Evolutionary conservation across 495 filamentous ascomycete species (phyloP), one percentile per base, ranked within the genome.

Genomic region (Daldinia loculata): DNA sequence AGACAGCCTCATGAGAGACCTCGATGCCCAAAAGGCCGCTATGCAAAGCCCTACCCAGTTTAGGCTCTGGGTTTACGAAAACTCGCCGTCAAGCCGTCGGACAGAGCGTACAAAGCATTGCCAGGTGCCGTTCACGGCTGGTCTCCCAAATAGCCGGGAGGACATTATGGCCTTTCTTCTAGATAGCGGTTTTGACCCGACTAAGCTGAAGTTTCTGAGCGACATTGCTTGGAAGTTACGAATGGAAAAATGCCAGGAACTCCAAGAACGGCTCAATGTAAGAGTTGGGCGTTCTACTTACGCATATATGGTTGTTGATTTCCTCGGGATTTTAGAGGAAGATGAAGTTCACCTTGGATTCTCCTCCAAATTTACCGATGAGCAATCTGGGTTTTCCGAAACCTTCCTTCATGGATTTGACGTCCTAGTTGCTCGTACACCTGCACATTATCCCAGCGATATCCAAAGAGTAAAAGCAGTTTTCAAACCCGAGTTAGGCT

Each of bases 401-500:
- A 87, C 82, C 12, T 77, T 87, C 36, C 77, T 95, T 1, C 78
- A 92, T 66, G 86, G 88, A 19, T 80, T 89, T n/a, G 90, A 97
- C 61, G 84, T 97, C 26, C 84, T 99, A 0, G 93, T 98, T 8
- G 92, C 91, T n/a, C 89, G 95, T 22, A 88, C 90, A 3, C 94
- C 95, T 0, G 91, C 93, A 1, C 88, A 93, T 71, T 84, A 92
- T 19, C 87, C 89, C 0, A 94, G 92, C 14, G 94, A 99, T 76
- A 90, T 99, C 2, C 94, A 97, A 72, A 86, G 88, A 77, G 84
- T 89, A 53, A 78, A 77, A 51, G 82, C 81, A 8, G 80, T 87
- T 5, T 80, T 92, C 80, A 84, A 90, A 48, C 79, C 81, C 0
- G 90, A 93, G 66, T 84, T 99, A 0, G 84, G 88, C 4, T 85